Evolutionary conservation across 768 basidiomycete genomes (phyloP), one percentile per base, ranked within the genome.

Genomic region (Rhodotorula paludigena): DNA sequence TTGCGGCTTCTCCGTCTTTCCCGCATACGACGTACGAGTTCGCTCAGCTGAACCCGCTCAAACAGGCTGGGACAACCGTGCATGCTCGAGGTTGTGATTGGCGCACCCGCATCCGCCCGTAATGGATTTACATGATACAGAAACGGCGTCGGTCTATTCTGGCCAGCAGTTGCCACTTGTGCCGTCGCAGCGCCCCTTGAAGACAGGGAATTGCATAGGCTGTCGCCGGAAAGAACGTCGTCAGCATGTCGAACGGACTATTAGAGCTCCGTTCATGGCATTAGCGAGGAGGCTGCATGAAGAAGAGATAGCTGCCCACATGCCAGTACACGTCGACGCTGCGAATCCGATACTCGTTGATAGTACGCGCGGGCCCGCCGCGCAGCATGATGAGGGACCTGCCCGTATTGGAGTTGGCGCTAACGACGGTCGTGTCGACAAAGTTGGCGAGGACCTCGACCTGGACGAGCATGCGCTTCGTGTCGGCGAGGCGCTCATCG

Each of bases 341-440:
- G 12, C 66, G 48, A 18, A 68, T 18, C 6, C 21, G 32, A 5
- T 47, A 33, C 35, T 54, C 32, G 35, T 53, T 41, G n/a, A 47
- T 44, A 11, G 47, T 49, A 15, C 66, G 41, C 7, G 56, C 38
- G 8, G 66, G 66, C 0, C 66, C 66, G 9, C 49, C 66, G 2
- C 60, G 56, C 9, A 44, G 23, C 16, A 68, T 36, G 48, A 68
- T 63, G 4, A 68, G 52, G 11, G 47, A 21, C 1, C 66, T 23
- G 11, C 48, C 66, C 0, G 61, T 38, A 51, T 68, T 68, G 49
- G 66, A 68, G 51, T 68, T 68, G 38, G 66, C 60, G 16, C 60
- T 63, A 23, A 63, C 56, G 51, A 68, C 57, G 20, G 60, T 51
- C 9, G 56, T 42, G 35, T 68, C 66, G 60, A 63, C 66, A 23